These are phyloP conservation scores for Cytospora paraplurivora DNA, from an alignment of 2,329 filamentous ascomycete species.

Conservation along the genomic window DNA sequence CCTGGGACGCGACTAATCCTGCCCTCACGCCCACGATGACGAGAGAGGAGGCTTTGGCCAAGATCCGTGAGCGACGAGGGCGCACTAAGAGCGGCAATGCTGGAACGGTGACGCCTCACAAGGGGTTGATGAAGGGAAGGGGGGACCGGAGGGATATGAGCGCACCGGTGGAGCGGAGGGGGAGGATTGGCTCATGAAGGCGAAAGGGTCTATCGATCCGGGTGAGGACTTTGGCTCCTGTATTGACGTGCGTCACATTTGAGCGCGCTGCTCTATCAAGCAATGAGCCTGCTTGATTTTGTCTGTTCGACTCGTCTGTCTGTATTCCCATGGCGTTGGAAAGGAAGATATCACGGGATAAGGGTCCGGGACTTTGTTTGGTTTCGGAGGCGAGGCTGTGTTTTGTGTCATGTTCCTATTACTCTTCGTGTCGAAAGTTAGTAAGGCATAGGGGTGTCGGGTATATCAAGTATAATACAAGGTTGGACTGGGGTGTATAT, in stretches of 20 bases:
- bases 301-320: constrained; percentile 8
- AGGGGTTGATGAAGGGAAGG: constrained; percentile 56
- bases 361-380: constrained; percentile 3
- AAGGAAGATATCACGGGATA: constrained; percentile 14
- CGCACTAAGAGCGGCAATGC: constrained; percentile 69
- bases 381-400: constrained; percentile 9
- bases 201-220: not conserved
- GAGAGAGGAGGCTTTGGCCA: constrained; percentile 73
- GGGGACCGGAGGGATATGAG: constrained; percentile 50
- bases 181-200: constrained; percentile 21
- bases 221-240: not conserved
- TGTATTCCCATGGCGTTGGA: constrained; percentile 27
- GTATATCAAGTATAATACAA: constrained; percentile 12
- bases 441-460: not conserved
- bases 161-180: constrained; percentile 40
- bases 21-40: constrained; percentile 67
- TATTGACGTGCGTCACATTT: not conserved
- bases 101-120: constrained; percentile 62
- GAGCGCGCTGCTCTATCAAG: not conserved
- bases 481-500: not conserved
- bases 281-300: constrained; percentile 16
- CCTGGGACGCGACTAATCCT: constrained; percentile 58
- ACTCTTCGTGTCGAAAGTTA: not conserved
- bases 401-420: not conserved
- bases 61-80: constrained; percentile 72